Base-by-base conservation (phyloP, 345 rosid genomes). In the Populus simonii region DNA sequence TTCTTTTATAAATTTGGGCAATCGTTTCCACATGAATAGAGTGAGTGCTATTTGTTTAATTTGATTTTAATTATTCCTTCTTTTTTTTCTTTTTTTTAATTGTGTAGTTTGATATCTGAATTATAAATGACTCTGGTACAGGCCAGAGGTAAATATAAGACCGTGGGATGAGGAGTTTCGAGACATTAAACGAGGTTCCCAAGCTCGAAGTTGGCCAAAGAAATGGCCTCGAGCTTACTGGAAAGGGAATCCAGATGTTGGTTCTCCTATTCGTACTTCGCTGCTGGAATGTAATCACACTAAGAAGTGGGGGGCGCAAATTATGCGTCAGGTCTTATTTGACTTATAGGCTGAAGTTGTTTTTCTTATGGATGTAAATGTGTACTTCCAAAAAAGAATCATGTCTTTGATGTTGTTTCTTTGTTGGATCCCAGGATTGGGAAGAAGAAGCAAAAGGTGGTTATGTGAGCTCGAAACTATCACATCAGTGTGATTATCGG, bases 241-340 rank as follows among this genome's bases (percentile, higher is more conserved):
- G 99, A 93, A 88, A 85, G 99, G 99, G 31, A 92, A 95, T 78
- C 97, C 96, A 0, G 91, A 93, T 35, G 99, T 92, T 45, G 47
- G 25, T 0, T 89, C 99, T 53, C 94, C 92, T 31, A 70, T 93
- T 41, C 92, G 98, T 68, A 8, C 73, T 31, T 91, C 87, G 80
- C 84, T 95, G 35, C 65, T 90, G 80, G 84, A 82, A 43, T 95
- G 98, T 71, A 93, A 95, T 80, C 66, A 93, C 83, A 80, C 99
- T 31, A 83, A 74, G 79, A 69, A 35, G 65, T 93, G 96, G 93
- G 92, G 92, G 29, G 90, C 97, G 9, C 89, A 87, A 70, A 90
- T 95, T 77, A 79, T 91, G 89, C 89, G 89, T 35, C 99, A 95
- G 98, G 99, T 93, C 72, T 51, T 31, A 66, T 69, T 79, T 29